Base-by-base conservation (phyloP, 2,329 filamentous ascomycete species). In the Bertia moriformis region DNA sequence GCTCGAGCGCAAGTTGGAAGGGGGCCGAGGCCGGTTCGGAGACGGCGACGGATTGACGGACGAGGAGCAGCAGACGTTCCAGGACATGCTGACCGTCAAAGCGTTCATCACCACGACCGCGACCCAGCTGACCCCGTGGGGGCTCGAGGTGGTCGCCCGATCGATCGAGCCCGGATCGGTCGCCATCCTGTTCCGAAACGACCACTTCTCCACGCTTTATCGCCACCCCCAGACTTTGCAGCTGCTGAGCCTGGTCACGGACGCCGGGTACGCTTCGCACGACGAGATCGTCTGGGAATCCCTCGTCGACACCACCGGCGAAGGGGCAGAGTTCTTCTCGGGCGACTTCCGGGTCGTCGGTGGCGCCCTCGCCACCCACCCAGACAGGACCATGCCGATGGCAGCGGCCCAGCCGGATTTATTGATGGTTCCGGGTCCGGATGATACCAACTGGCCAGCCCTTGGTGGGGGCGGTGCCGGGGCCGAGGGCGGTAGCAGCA, bases 271-370 rank as follows among this genome's bases (percentile, higher is more conserved):
- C 51, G 78, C 82, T 10, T 73, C 69, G 7, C 86, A 95, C 48
- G 81, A 87, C 14, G 89, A 96, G 54, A 78, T 98, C 12, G 85
- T 98, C 0, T 98, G 91, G 91, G 91, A 98, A 58, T 91, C 82
- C 7, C 66, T 98, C 2, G 80, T 83, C 1, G 89, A 96, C 49
- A 79, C 94, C 17, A 91, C 79, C 39, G 91, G 91, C 4, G 80
- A 83, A 49, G 73, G 73, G 13, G 78, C 84, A 2, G 83, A 88
- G 52, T 86, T 93, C 49, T 85, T 86, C 48, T 86, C 87, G 0
- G 91, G 91, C 2, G 88, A 96, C 51, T 96, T 96, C 57, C 73
- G 81, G 20, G 67, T 83, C 1, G 83, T 95, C n/a, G 79, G 85
- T 15, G 78, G 78, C 48, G 60, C 53, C 17, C 47, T 51, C 39